Evolutionary conservation across 768 basidiomycete species (phyloP), one percentile per base, ranked within the genome.

Genomic region (Royoungia palumana): DNA sequence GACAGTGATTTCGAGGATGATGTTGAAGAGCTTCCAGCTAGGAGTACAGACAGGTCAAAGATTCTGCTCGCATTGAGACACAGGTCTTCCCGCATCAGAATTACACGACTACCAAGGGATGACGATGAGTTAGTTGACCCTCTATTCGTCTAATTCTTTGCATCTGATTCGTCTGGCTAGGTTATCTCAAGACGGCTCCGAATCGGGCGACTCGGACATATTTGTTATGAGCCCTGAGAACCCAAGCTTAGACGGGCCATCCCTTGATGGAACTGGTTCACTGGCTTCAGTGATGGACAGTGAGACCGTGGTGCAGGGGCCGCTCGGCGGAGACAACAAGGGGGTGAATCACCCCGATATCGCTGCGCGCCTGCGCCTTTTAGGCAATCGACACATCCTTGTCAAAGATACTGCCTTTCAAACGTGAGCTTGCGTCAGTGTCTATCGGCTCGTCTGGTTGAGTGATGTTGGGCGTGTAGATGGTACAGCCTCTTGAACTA

Each of bases 401-500:
- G 41, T 64, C 7, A 62, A 54, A 25, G 62, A 65, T 20, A 50
- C 57, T 2, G 63, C 63, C 4, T 62, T 62, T 36, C 53, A 52
- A 51, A 64, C 63, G 62, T 64, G 35, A 48, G 60, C 21, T 36
- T 7, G 4, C 16, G 7, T 28, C 16, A 4, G 5, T 28, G 1
- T 5, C 20, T 34, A 4, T 6, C 17, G 9, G 5, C 44, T 34
- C 8, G 20, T 16, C 12, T 32, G 44, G 34, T 28, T 3, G 21
- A 25, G 3, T 6, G 9, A 28, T 5, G 11, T 28, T 35, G 5
- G 9, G 4, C 12, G 0, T 28, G 13, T 46, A 75, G 74, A 14
- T 70, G 69, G 69, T 68, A 68, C 44, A 64, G 70, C 1, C 57
- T 73, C 13, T 17, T 75, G 7, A 70, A 68, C 41, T 75, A 72